A percentile compares a stretch with the other conserved stretches of the same genome.
Conservation (phyloP, 345 rosid species). For the Balakata baccata region DNA sequence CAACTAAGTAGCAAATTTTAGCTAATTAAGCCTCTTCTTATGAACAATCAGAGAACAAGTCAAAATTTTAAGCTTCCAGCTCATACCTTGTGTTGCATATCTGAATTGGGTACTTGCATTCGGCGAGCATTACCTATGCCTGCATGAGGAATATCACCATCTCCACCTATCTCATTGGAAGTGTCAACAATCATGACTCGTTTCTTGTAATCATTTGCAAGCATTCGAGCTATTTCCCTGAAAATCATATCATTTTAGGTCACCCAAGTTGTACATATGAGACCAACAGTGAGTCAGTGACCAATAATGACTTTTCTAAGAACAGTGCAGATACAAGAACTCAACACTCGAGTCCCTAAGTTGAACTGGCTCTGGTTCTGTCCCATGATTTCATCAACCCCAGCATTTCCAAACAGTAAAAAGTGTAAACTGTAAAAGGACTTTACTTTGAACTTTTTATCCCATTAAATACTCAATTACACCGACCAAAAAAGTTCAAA, state of each 20-base stretch:
- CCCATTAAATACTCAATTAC: too few species aligned
- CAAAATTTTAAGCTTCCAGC: constrained; percentile 6
- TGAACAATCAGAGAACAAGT: constrained; percentile 1
- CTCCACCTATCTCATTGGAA: constrained; percentile 95
- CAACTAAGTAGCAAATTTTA: background rate
- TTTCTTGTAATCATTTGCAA: constrained; percentile 79
- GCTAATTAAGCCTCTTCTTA: constrained; percentile 4
- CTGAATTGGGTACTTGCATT: constrained; percentile 90
- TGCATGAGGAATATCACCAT: constrained; percentile 94
- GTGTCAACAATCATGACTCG: constrained; percentile 95
- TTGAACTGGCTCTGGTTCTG: background rate
- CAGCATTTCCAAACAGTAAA: background rate
- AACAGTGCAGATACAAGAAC: too few species aligned
- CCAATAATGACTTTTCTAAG: too few species aligned
- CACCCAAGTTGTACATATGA: background rate
- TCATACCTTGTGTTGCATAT: constrained; percentile 79
- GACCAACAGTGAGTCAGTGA: too few species aligned
- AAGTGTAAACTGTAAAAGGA: background rate
- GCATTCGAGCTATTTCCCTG: constrained; percentile 91
- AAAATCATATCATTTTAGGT: constrained; percentile 11
- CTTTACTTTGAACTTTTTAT: too few species aligned
- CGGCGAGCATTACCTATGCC: constrained; percentile 91
- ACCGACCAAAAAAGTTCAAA: too few species aligned
- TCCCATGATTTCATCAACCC: background rate
- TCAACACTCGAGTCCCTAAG: too few species aligned